Base-by-base conservation (phyloP, 2,329 filamentous ascomycete species). In the Cryphonectria radicalis region DNA sequence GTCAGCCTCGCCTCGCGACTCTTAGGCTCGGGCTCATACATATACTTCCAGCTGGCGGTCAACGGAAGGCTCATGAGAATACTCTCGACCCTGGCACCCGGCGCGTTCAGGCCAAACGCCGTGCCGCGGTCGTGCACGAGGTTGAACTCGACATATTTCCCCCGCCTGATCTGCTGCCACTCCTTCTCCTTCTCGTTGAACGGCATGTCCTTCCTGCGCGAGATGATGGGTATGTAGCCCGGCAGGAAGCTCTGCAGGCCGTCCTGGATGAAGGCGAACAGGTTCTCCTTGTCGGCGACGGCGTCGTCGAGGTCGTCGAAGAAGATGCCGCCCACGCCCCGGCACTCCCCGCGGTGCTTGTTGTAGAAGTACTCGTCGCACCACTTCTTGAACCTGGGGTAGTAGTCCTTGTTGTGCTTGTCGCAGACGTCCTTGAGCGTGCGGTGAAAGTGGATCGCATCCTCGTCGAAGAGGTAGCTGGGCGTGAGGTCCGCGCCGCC, bases 121-220 rank as follows among this genome's bases (percentile, higher is more conserved):
- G 96, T 99, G 3, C 96, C 96, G 37, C 96, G 90, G 83, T 99
- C 96, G 82, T 99, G 95, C 70, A 99, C 94, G 53, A 99, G 87
- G 82, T 99, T 99, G 82, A 99, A 99, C 83, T 99, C 96, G 74
- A 99, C 96, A 80, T 99, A 99, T 77, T 94, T 88, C n/a, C 96
- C 96, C 75, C 96, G 86, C 66, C 96, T 89, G 74, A 99, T 86
- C 84, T 98, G 96, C 84, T 99, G 96, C 96, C 96, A 99, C 75
- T 93, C 90, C 85, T 97, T 98, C 83, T 98, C 93, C 76, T 91
- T 87, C 64, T 92, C 91, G 0, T 90, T 95, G 77, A 90, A 99
- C 0, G 93, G 90, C 94, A 98, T 94, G 77, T 97, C 92, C 85
- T 97, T 98, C 76, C 96, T 87, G 80, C 88, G 91, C 79, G 94